Conservation (phyloP, 345 rosid species). For the Moricandia moricandioides region DNA sequence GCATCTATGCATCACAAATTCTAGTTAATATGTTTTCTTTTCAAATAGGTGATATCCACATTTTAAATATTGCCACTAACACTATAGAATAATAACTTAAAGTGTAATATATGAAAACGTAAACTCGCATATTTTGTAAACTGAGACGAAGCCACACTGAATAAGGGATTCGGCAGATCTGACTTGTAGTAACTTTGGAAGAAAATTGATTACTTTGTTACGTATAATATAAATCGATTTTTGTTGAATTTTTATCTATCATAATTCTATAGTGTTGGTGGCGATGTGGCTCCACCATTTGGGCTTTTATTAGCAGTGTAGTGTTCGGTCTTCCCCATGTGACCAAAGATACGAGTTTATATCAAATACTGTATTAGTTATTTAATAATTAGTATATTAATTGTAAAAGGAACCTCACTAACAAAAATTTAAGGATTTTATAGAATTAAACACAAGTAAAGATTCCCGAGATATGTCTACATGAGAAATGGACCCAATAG, state of each 20-base stretch:
- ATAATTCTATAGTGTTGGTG: conserved; percentile 28
- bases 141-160: conserved; percentile 13
- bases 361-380: conserved; percentile 1
- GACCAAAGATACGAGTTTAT: conserved; percentile 22
- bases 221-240: not conserved
- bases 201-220: not conserved
- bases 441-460: conserved; percentile 9
- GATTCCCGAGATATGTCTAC: conserved; percentile 33
- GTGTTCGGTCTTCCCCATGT: conserved; percentile 40
- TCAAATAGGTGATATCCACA: too few species aligned
- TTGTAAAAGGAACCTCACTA: too few species aligned
- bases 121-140: conserved; percentile 17
- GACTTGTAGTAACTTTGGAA: not conserved
- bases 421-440: conserved; percentile 15
- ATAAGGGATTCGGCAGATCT: conserved; percentile 21
- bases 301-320: conserved; percentile 4
- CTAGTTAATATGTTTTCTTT: too few species aligned
- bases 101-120: not conserved
- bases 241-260: not conserved
- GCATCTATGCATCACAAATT: too few species aligned
- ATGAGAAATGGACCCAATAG: conserved; percentile 25
- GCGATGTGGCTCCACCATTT: conserved; percentile 35
- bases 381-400: too few species aligned
- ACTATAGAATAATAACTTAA: not conserved
- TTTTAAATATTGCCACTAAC: too few species aligned